Evolutionary conservation across 768 basidiomycete genomes (phyloP), one percentile per base, ranked within the genome.

Genomic region (Serendipita sp.): DNA sequence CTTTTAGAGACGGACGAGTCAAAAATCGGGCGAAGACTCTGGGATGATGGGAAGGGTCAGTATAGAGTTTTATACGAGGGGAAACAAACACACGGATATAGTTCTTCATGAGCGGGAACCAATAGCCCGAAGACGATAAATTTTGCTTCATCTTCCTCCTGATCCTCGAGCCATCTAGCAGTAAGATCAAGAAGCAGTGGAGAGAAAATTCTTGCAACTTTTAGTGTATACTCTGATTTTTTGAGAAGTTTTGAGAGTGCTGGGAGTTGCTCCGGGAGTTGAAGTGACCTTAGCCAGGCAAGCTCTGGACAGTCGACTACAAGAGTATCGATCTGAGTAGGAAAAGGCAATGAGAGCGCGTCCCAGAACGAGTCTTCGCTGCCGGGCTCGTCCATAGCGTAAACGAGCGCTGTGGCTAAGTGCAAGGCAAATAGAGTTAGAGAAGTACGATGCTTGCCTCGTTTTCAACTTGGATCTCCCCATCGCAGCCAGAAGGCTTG

Each of bases 181-280:
- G 85, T 85, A 30, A 98, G 75, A 73, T 95, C 89, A 32, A 87
- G 69, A 44, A 91, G 72, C 63, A 97, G 74, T 2, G 94, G 93
- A 67, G 87, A 77, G 74, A 88, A 97, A 10, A 80, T 67, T 3
- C 75, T 77, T 18, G 87, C 82, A 66, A 97, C 77, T 11, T 76
- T 70, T 35, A 80, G 70, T 0, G 91, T 91, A 47, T 86, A 78
- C 10, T 82, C 78, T 7, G 88, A 85, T 16, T 77, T 71, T 0
- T 81, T 75, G 13, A 92, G 78, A 5, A 88, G 74, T 35, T 75
- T 71, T 3, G 91, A 87, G 44, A 93, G 74, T 0, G 74, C 77
- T 36, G 73, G 70, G 3, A 90, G 77, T 8, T 88, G 66, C 46
- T 79, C 74, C 16, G 32, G 2, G 7, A 58, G 28, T 3, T 7